Percentiles rank a stretch among this genome's conserved stretches.
Conservation (phyloP, 352 stramenopile species). For the Albugo laibachii region DNA sequence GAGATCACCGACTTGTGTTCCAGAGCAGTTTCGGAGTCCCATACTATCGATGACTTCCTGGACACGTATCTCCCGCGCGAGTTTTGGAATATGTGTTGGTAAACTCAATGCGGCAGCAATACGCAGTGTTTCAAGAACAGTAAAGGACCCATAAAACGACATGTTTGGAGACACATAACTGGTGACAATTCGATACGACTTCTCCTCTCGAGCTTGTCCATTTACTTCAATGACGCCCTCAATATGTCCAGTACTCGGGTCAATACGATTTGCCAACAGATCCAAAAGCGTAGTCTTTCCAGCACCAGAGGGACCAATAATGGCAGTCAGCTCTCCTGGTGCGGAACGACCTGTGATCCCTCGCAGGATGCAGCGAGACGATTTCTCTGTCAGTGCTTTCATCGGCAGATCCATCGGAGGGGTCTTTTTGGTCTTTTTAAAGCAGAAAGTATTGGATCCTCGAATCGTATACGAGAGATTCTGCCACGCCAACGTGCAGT, state of each 20-base stretch:
- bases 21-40: constrained; percentile 25
- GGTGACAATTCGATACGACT: constrained; percentile 22
- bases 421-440: too few species aligned
- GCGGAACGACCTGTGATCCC: constrained; percentile 32
- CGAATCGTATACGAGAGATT: too few species aligned
- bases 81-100: constrained; percentile 15
- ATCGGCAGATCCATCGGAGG: too few species aligned
- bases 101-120: constrained; percentile 34
- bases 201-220: constrained; percentile 13
- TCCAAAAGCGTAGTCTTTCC: constrained; percentile 51
- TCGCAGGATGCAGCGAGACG: constrained; percentile 15
- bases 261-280: constrained; percentile 29
- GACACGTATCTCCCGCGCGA: constrained; percentile 27
- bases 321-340: constrained; percentile 38
- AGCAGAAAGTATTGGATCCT: too few species aligned
- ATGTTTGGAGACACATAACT: constrained; percentile 47
- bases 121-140: constrained; percentile 37
- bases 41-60: constrained; percentile 51
- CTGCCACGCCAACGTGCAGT: too few species aligned
- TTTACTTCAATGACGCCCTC: constrained; percentile 35
- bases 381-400: too few species aligned
- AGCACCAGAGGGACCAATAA: constrained; percentile 38
- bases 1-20: constrained; percentile 58
- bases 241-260: constrained; percentile 12
- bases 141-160: constrained; percentile 41